Conservation (phyloP, 495 filamentous ascomycete species). For the Penicillium mononematosum region DNA sequence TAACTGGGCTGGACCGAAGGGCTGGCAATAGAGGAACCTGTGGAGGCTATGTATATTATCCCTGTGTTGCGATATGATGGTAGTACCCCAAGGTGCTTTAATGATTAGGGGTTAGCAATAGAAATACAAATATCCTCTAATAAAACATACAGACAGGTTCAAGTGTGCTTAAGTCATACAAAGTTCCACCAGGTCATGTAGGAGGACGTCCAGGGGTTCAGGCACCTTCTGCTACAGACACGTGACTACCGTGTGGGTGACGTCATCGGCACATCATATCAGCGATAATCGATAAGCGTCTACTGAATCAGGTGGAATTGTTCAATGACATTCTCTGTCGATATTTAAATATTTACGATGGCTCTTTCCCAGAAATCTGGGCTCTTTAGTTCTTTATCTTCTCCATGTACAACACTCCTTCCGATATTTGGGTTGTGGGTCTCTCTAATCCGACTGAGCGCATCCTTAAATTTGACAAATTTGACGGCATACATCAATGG, state of each 20-base stretch:
- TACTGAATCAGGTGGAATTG: background rate
- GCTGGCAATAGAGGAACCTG: slow-evolving; percentile 31
- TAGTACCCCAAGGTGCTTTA: background rate
- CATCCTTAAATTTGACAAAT: background rate
- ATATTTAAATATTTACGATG: background rate
- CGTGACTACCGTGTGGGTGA: background rate
- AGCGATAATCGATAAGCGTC: background rate
- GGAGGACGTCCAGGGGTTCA: background rate
- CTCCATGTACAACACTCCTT: slow-evolving; percentile 49
- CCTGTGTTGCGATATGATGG: background rate
- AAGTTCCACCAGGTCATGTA: background rate
- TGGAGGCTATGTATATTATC: slow-evolving; percentile 3
- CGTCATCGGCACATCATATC: slow-evolving; percentile 10
- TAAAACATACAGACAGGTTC: background rate
- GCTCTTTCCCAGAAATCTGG: background rate
- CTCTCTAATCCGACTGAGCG: background rate
- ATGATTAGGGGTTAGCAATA: background rate
- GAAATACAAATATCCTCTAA: background rate
- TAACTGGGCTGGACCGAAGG: slow-evolving; percentile 61
- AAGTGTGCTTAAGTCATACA: background rate
- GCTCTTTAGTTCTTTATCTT: background rate
- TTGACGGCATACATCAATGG: too few species aligned
- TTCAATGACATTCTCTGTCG: background rate
- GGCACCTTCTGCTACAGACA: background rate
- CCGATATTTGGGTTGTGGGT: slow-evolving; percentile 53